Evolutionary conservation across 495 filamentous ascomycete genomes (phyloP).

Genomic region (Trichoderma orchidacearum): DNA sequence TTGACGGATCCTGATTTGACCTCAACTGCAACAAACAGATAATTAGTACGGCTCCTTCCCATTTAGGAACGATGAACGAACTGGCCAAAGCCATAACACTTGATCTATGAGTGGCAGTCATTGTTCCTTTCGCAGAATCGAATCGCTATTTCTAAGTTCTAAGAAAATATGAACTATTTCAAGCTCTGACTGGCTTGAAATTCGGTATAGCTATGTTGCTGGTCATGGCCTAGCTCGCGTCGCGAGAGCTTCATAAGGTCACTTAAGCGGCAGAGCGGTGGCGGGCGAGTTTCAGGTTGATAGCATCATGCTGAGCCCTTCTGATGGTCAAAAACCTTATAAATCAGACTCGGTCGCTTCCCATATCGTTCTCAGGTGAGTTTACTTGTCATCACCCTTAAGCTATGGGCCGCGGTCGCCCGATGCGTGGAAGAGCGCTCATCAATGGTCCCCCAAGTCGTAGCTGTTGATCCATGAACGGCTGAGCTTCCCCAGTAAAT

Average conservation of each 20-base stretch:
- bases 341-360: no score
- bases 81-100: not conserved
- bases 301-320: no score
- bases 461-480: no score
- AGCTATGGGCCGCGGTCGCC: no score
- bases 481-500: no score
- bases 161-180: not conserved
- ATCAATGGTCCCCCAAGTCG: no score
- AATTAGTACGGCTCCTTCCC: not conserved
- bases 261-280: no score
- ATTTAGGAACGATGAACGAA: not conserved
- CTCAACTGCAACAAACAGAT: not conserved
- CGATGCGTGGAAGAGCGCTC: no score
- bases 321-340: no score
- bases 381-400: no score
- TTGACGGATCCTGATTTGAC: conserved; percentile 1
- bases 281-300: no score
- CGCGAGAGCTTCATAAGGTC: not conserved
- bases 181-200: not conserved
- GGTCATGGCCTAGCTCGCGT: not conserved
- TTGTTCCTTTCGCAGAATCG: not conserved
- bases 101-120: not conserved
- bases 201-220: not conserved
- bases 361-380: no score
- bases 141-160: not conserved